Base-by-base conservation (phyloP, 345 rosid species). In the Corymbia maculata region DNA sequence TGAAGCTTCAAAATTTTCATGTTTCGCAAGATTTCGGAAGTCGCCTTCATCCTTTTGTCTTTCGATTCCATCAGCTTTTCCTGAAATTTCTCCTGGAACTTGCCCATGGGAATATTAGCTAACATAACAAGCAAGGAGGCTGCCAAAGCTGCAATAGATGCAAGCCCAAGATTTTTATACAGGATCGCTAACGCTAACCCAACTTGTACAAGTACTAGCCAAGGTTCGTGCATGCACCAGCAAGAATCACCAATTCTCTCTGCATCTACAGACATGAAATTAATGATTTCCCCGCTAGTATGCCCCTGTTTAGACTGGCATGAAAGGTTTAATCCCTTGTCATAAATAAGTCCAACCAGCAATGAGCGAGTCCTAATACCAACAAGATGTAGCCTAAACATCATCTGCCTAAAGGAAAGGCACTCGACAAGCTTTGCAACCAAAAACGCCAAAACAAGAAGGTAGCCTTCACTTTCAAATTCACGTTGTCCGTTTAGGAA, bases 1-100 rank as follows among this genome's bases (percentile, higher is more conserved):
- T 95, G 98, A 87, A 95, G 96, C 89, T 95, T 95, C 87, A 95
- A 95, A 90, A 94, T 95, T 91, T 95, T 93, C 96, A 95, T 95
- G 91, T 95, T 95, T 88, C 94, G 92, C 85, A 94, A 88, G 79
- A 95, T 92, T 91, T 95, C 96, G 14, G 96, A 92, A 85, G 95
- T 94, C 8, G 92, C 92, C 90, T 92, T 95, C 98, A 95, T 95
- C 85, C 96, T 91, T 44, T 85, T 88, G 85, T 94, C 98, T 85
- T 95, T 95, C 6, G 97, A 92, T 90, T 95, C 88, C 98, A 95
- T 95, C 87, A 96, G 89, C 93, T 93, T 94, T 50, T 92, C 94
- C 91, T 96, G 96, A 89, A 91, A 95, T 86, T 89, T 94, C 91
- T 95, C 96, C 87, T 91, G 93, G 88, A 93, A 86, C 91, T 89